phyloP scores from a whole-genome alignment of 2,329 filamentous ascomycete genomes.

The Aspergillus pseudonomiae region DNA sequence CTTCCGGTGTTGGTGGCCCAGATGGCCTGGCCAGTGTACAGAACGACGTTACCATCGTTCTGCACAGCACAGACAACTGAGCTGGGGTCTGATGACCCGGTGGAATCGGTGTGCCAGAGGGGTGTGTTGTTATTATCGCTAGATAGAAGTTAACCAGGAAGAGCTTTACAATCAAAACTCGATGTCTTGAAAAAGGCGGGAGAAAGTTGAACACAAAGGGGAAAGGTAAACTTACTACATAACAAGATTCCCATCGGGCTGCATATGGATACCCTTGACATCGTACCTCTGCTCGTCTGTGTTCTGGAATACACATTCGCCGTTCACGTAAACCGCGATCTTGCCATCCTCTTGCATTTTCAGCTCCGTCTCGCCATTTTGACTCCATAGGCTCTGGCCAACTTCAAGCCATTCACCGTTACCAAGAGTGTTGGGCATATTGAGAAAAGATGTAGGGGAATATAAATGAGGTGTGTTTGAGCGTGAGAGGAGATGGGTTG shows the following conservation, averaged over 20 bases:
- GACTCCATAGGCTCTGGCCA: background rate
- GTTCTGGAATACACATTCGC: background rate
- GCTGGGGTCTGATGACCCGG: background rate
- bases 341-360: background rate
- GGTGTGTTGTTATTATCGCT: background rate
- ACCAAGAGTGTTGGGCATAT: background rate
- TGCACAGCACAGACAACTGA: background rate
- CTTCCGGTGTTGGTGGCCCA: background rate
- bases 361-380: background rate
- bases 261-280: background rate
- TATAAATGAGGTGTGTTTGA: background rate
- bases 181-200: background rate
- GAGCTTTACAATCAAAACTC: too few species aligned
- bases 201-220: too few species aligned
- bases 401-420: background rate
- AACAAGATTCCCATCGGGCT: background rate
- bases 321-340: background rate
- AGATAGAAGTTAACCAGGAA: background rate
- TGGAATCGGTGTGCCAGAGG: background rate
- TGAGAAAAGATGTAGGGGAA: background rate
- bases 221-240: background rate
- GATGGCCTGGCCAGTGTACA: background rate
- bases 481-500: background rate
- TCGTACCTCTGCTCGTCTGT: background rate
- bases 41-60: background rate